Percentiles rank a stretch among this genome's conserved stretches.
phyloP scores from a whole-genome alignment of 352 stramenopile species.

The Pythium rishiriense region DNA sequence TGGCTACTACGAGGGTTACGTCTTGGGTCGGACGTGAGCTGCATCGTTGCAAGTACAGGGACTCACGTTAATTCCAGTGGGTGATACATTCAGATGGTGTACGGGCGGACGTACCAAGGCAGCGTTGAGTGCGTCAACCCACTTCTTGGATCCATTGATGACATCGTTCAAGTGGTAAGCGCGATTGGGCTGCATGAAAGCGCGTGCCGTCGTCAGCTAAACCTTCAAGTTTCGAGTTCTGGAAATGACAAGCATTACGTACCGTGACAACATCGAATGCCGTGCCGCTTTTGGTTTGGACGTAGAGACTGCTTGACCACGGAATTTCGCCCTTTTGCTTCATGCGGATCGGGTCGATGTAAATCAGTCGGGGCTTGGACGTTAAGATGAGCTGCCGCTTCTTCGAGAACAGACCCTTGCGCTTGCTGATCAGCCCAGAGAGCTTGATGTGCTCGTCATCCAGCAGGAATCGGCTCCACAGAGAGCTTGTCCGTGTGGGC shows the following conservation, averaged over 20 bases:
- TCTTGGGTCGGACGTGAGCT: slow-evolving; percentile 12
- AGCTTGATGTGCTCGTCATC: slow-evolving; percentile 89
- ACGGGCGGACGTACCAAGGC: slow-evolving; percentile 42
- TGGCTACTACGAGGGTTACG: slow-evolving; percentile 24
- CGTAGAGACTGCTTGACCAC: slow-evolving; percentile 84
- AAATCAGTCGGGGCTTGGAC: slow-evolving; percentile 85
- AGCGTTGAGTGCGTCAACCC: slow-evolving; percentile 87
- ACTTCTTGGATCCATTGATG: slow-evolving; percentile 90
- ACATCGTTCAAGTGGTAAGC: slow-evolving; percentile 89
- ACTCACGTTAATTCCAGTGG: no score
- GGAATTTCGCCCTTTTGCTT: slow-evolving; percentile 89
- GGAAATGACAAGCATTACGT: not conserved
- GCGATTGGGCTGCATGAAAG: slow-evolving; percentile 64
- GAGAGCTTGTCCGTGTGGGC: slow-evolving; percentile 68
- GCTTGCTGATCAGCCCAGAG: slow-evolving; percentile 83
- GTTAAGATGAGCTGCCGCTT: slow-evolving; percentile 87
- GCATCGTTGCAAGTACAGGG: no score
- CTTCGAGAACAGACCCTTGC: slow-evolving; percentile 89
- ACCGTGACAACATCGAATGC: slow-evolving; percentile 89
- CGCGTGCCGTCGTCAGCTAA: not conserved
- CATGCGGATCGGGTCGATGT: slow-evolving; percentile 91
- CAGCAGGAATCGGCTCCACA: slow-evolving; percentile 86
- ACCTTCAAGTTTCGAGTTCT: not conserved
- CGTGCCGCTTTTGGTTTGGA: slow-evolving; percentile 82
- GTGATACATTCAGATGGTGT: no score